Evolutionary conservation across 495 filamentous ascomycete species (phyloP).

Genomic region (Filosporella fistucella): DNA sequence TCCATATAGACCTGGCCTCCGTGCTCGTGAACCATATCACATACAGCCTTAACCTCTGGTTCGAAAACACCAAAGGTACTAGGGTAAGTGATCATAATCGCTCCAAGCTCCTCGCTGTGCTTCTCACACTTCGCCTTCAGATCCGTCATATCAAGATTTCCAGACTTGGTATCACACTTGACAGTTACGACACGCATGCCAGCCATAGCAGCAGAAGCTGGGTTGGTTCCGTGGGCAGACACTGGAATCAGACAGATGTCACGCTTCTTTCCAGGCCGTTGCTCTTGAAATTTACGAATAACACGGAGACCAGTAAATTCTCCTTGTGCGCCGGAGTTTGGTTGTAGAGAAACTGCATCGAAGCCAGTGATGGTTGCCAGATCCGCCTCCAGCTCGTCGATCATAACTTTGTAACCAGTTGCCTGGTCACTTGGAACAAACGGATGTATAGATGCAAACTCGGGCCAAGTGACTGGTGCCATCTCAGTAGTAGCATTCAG

Average conservation of each 20-base stretch:
- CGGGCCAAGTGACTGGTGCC: constrained; percentile 80
- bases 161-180: constrained; percentile 84
- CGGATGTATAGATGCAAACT: constrained; percentile 85
- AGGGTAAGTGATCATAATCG: constrained; percentile 98
- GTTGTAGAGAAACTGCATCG: constrained; percentile 84
- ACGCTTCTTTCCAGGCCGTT: constrained; percentile 57
- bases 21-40: constrained; percentile 77
- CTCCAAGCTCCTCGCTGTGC: constrained; percentile 79
- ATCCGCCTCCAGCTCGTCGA: constrained; percentile 69
- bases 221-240: constrained; percentile 96
- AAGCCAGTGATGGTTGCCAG: constrained; percentile 87
- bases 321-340: constrained; percentile 95
- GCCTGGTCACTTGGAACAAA: constrained; percentile 62
- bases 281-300: constrained; percentile 82
- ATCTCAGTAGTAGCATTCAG: constrained; percentile 95
- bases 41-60: constrained; percentile 82
- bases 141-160: constrained; percentile 86
- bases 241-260: constrained; percentile 96
- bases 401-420: constrained; percentile 65
- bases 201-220: constrained; percentile 93
- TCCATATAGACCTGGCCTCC: constrained; percentile 99
- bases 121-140: constrained; percentile 85
- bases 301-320: constrained; percentile 93
- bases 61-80: constrained; percentile 97
- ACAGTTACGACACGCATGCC: constrained; percentile 94